phyloP scores from a whole-genome alignment of 2,329 filamentous ascomycete genomes.

The Harringtonia lauricola region DNA sequence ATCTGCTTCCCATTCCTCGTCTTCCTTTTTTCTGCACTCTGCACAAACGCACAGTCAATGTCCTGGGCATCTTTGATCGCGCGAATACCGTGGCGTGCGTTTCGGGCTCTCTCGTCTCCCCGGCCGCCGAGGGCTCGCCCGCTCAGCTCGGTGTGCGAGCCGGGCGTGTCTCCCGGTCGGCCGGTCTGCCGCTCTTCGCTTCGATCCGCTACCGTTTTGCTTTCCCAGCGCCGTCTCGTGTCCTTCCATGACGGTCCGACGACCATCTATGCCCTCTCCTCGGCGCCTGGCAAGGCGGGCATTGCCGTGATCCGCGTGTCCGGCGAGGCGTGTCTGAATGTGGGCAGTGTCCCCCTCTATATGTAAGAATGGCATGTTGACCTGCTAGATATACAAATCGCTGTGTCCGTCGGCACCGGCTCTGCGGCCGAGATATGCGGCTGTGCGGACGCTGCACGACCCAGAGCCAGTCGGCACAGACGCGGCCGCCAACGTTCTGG shows the following conservation, averaged over 20 bases:
- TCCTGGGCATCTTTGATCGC: conserved; percentile 21
- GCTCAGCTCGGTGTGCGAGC: too few species aligned
- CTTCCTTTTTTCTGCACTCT: too few species aligned
- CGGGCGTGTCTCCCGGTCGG: too few species aligned
- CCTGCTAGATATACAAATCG: conserved; percentile 41
- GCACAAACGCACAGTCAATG: too few species aligned
- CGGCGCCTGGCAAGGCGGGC: conserved; percentile 72
- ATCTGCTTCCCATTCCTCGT: too few species aligned
- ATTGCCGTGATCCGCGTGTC: conserved; percentile 88
- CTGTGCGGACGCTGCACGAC: conserved; percentile 59
- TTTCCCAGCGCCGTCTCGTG: too few species aligned
- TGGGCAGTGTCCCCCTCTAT: too few species aligned
- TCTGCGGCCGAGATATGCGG: conserved; percentile 46
- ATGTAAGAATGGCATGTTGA: too few species aligned
- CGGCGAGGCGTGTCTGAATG: conserved; percentile 60
- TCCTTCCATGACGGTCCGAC: conserved; percentile 22
- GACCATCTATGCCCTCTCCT: conserved; percentile 90
- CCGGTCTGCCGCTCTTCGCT: too few species aligned
- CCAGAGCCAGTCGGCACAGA: conserved; percentile 6
- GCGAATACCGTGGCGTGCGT: neutral
- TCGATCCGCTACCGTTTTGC: too few species aligned
- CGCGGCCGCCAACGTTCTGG: conserved; percentile 44
- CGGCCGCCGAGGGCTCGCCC: too few species aligned
- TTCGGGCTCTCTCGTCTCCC: too few species aligned
- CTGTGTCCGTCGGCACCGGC: conserved; percentile 36